A percentile compares a stretch with the other conserved stretches of the same genome.
phyloP scores from a whole-genome alignment of 768 basidiomycete species.

The Boletus subparvulus region DNA sequence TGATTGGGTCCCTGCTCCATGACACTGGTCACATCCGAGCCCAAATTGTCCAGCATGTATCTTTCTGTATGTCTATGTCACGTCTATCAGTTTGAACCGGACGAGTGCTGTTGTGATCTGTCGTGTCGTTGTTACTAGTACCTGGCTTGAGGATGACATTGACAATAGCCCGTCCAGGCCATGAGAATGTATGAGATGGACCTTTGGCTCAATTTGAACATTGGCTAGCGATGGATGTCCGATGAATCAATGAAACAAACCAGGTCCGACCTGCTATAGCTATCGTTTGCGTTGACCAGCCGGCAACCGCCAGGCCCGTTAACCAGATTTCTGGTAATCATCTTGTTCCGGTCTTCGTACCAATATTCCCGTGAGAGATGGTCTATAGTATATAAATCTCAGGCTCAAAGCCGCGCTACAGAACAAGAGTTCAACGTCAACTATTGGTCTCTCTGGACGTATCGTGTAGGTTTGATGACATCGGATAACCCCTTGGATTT shows the following conservation, averaged over 20 bases:
- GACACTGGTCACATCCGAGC: background rate
- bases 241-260: no score
- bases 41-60: background rate
- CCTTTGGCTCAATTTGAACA: no score
- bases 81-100: background rate
- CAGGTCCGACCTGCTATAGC: no score
- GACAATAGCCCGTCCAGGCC: background rate
- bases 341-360: no score
- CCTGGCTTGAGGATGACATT: background rate
- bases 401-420: background rate
- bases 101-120: background rate
- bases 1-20: background rate
- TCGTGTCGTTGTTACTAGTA: background rate
- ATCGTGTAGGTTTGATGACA: background rate
- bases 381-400: background rate
- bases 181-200: no score
- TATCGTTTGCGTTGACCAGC: no score
- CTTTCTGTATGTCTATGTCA: no score
- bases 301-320: no score
- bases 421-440: background rate
- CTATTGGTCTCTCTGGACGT: background rate
- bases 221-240: no score
- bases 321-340: no score
- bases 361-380: no score
- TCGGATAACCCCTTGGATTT: no score